These are phyloP conservation scores for Thozetella sp. DNA, from an alignment of 495 filamentous ascomycete genomes.

Conservation along the genomic window DNA sequence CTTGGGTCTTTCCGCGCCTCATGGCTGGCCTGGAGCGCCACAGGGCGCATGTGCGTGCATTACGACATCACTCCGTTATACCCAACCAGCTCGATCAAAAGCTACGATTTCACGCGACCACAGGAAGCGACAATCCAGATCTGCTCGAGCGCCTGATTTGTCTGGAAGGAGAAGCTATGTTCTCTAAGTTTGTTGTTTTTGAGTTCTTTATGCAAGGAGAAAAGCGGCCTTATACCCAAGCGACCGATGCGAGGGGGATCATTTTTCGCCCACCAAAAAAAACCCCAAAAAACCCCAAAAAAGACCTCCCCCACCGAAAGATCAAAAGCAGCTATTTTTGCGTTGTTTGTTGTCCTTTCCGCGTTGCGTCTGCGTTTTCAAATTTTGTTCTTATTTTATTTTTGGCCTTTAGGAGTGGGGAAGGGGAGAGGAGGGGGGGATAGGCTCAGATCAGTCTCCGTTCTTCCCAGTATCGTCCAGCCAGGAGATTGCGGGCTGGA, in stretches of 20 bases:
- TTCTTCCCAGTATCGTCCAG: too few relatives aligned
- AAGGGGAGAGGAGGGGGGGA: neutral
- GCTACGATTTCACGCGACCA: neutral
- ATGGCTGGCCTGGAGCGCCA: neutral
- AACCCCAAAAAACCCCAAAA: too few relatives aligned
- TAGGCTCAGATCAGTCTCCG: too few relatives aligned
- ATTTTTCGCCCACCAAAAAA: neutral
- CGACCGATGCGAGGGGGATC: slow-evolving; percentile 4
- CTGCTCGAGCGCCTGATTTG: neutral
- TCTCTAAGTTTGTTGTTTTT: slow-evolving; percentile 2
- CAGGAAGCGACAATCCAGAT: neutral
- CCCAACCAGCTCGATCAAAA: neutral
- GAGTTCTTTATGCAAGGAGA: neutral
- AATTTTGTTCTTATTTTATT: neutral
- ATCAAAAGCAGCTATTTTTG: slow-evolving; percentile 1
- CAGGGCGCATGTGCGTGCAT: neutral
- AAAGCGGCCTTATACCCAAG: slow-evolving; percentile 15
- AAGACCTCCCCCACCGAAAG: too few relatives aligned
- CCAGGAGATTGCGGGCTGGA: too few relatives aligned
- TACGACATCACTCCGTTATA: neutral
- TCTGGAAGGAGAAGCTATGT: neutral
- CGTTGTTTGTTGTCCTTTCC: neutral
- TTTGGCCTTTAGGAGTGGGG: neutral
- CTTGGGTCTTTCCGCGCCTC: neutral
- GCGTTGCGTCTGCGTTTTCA: neutral